These are phyloP conservation scores for Paraleonurus japonicus DNA, from an alignment of 257 asterid species.

Conservation along the genomic window DNA sequence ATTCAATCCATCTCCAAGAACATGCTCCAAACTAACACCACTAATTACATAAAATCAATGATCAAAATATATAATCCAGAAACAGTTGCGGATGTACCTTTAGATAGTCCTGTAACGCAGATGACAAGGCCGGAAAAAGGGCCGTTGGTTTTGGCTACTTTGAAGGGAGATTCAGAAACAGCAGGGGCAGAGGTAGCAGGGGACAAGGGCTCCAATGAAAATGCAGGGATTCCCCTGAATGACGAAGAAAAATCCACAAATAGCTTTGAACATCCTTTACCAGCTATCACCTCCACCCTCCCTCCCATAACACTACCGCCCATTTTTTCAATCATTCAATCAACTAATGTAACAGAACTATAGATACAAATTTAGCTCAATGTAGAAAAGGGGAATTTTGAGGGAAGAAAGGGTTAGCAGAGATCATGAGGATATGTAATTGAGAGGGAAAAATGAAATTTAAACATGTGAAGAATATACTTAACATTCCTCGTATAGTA, in stretches of 20 bases:
- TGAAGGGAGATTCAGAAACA: constrained; percentile 42
- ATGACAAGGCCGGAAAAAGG: constrained; percentile 87
- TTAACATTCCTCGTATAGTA: constrained; percentile 28
- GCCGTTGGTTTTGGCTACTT: constrained; percentile 33
- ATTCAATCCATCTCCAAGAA: constrained; percentile 13
- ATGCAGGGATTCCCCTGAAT: constrained; percentile 57
- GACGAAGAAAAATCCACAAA: constrained; percentile 72
- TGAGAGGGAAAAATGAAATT: constrained; percentile 31
- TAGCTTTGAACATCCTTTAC: constrained; percentile 83
- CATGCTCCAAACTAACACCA: constrained; percentile 10
- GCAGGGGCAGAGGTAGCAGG: constrained; percentile 50
- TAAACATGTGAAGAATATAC: constrained; percentile 29
- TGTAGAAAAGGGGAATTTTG: neutral
- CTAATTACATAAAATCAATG: constrained; percentile 15
- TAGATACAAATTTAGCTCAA: neutral
- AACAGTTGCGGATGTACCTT: constrained; percentile 42
- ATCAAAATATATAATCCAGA: neutral
- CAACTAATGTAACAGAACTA: neutral
- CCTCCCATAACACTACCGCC: constrained; percentile 46
- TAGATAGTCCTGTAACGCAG: constrained; percentile 91
- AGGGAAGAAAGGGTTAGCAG: neutral
- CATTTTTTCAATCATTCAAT: constrained; percentile 34
- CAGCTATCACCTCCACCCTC: constrained; percentile 70
- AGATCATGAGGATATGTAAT: neutral
- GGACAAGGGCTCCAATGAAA: constrained; percentile 53